phyloP scores from a whole-genome alignment of 345 rosid species.

The Syzygium aromaticum region DNA sequence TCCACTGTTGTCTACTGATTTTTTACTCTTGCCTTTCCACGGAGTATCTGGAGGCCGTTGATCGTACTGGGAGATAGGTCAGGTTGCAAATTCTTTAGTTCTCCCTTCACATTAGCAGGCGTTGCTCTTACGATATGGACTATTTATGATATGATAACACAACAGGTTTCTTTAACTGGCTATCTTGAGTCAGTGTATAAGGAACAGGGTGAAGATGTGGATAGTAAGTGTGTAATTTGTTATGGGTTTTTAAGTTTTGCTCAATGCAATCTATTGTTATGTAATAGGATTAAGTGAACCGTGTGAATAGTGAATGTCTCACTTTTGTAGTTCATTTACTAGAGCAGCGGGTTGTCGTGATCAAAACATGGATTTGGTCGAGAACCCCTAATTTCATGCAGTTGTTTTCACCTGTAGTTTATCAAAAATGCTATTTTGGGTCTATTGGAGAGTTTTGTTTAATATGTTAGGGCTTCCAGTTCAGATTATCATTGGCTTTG shows the following conservation, averaged over 20 bases:
- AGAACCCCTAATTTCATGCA: not conserved
- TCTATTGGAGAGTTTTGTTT: not conserved
- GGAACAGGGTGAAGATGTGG: not conserved
- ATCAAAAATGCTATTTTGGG: not conserved
- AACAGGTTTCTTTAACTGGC: not conserved
- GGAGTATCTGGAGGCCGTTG: not conserved
- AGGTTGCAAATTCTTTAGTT: not conserved
- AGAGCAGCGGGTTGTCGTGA: not conserved
- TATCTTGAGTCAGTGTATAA: not conserved
- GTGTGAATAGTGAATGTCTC: not conserved
- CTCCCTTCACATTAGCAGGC: not conserved
- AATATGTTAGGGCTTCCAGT: not conserved
- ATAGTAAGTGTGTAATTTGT: not conserved
- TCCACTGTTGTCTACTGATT: not conserved
- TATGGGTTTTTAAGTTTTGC: not conserved
- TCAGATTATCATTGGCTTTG: not conserved
- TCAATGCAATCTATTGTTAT: not conserved
- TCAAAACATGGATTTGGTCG: not conserved
- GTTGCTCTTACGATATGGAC: not conserved
- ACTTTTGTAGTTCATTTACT: not conserved
- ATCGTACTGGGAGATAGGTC: not conserved
- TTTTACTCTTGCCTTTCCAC: not conserved
- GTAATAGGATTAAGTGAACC: not conserved
- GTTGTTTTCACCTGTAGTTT: not conserved
- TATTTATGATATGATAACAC: not conserved